Evolutionary conservation across 1,284 basidiomycete genomes (phyloP).

Genomic region (Calocybe gambosa): DNA sequence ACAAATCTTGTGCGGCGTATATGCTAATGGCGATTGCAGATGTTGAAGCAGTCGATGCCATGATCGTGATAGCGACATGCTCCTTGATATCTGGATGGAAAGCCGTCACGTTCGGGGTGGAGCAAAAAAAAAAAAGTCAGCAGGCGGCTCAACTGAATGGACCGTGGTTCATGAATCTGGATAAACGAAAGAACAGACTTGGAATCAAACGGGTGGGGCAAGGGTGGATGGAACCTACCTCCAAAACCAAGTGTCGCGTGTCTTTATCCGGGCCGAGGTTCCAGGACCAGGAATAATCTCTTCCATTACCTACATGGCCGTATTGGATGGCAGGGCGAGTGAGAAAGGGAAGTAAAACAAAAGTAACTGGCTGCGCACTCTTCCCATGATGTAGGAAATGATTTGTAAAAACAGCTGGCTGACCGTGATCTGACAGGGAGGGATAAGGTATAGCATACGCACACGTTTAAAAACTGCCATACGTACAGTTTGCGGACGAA

Average conservation of each 20-base stretch:
- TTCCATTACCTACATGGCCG: constrained; percentile 23
- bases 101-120: background rate
- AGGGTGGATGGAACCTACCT: background rate
- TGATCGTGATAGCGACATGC: constrained; percentile 52
- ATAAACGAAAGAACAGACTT: constrained; percentile 19
- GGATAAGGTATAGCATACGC: background rate
- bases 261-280: background rate
- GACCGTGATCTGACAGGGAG: constrained; percentile 23
- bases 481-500: constrained; percentile 48
- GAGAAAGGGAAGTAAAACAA: background rate
- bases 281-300: constrained; percentile 35
- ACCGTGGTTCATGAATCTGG: constrained; percentile 43
- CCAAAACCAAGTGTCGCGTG: constrained; percentile 21
- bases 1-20: constrained; percentile 45
- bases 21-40: constrained; percentile 44
- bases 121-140: background rate
- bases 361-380: constrained; percentile 15
- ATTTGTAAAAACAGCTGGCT: constrained; percentile 53
- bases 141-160: constrained; percentile 37
- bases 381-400: constrained; percentile 34
- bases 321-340: background rate
- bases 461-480: constrained; percentile 10
- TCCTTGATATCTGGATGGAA: constrained; percentile 43
- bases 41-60: constrained; percentile 42
- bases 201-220: too few relatives aligned